Base-by-base conservation (phyloP, 768 basidiomycete genomes). In the Podaxis carcinomalis region DNA sequence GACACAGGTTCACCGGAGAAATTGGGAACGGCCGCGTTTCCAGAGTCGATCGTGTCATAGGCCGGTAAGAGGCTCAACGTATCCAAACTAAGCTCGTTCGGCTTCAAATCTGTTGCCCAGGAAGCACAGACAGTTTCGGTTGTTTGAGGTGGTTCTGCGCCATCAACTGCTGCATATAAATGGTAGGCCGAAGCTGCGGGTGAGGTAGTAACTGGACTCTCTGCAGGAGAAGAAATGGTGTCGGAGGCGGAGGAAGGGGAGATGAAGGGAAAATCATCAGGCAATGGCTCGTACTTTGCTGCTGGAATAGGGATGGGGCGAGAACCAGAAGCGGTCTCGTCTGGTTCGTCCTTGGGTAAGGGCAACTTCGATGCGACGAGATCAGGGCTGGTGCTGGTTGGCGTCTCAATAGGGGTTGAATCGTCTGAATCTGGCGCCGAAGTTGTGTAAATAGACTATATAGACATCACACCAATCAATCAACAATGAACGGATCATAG, bases 361-460 rank as follows among this genome's bases (percentile, higher is more conserved):
- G 70, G 68, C 28, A 72, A 64, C 46, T 73, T 69, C 59, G 70
- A 37, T 23, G 68, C 62, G 59, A 64, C 63, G 53, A 74, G 61
- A 50, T 72, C 70, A 11, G 73, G 70, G 32, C 71, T 69, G 39
- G 69, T 68, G 16, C 69, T 59, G 35, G 70, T 70, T 13, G 68
- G 70, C 28, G 65, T 65, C 23, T 67, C 64, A 14, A 67, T 74
- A 4, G 73, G 74, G 52, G 74, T 73, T 5, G 70, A 75, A 11
- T 73, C 73, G 51, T 71, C 73, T 32, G 66, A 59, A 51, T 62
- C 64, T 5, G 74, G 68, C 25, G 68, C 56, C 5, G 75, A 68
- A n/a, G 80, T 74, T 1, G 77, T 74, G 62, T 79, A 81, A 53
- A 85, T 75, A 5, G 82, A 82, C 83, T 84, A 7, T 32, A 9